phyloP scores from a whole-genome alignment of 768 basidiomycete species.

The Amanita rimosa region DNA sequence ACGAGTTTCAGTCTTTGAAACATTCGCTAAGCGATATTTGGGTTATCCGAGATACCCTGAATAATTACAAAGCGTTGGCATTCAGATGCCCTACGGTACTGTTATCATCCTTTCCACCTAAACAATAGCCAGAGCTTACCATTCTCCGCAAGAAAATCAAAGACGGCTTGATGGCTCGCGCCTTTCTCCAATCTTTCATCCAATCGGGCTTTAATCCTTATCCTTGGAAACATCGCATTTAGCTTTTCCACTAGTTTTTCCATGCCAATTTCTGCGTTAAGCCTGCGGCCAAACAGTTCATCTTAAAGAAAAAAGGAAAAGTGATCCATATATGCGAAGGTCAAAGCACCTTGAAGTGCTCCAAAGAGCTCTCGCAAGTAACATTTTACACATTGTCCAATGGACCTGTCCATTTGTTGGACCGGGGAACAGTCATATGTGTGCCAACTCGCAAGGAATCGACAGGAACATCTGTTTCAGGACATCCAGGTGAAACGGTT shows the following conservation, averaged over 20 bases:
- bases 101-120: not conserved
- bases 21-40: conserved; percentile 35
- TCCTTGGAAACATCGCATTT: conserved; percentile 33
- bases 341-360: conserved; percentile 4
- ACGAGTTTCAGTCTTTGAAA: conserved; percentile 37
- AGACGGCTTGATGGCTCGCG: conserved; percentile 30
- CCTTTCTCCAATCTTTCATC: conserved; percentile 11
- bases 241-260: conserved; percentile 24
- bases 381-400: not conserved
- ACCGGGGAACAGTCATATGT: not conserved
- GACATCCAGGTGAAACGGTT: too few relatives aligned
- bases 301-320: conserved; percentile 16
- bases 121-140: conserved; percentile 14
- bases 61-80: conserved; percentile 27
- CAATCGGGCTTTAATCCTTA: conserved; percentile 33
- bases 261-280: conserved; percentile 30
- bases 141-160: conserved; percentile 24
- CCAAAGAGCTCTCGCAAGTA: not conserved
- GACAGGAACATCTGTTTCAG: not conserved
- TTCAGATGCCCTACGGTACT: conserved; percentile 32
- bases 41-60: conserved; percentile 34
- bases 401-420: not conserved
- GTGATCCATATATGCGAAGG: not conserved
- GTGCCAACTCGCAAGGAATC: not conserved
- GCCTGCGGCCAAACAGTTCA: conserved; percentile 27